Base-by-base conservation (phyloP, 2,329 filamentous ascomycete genomes). In the Aspergillus puulaauensis region DNA sequence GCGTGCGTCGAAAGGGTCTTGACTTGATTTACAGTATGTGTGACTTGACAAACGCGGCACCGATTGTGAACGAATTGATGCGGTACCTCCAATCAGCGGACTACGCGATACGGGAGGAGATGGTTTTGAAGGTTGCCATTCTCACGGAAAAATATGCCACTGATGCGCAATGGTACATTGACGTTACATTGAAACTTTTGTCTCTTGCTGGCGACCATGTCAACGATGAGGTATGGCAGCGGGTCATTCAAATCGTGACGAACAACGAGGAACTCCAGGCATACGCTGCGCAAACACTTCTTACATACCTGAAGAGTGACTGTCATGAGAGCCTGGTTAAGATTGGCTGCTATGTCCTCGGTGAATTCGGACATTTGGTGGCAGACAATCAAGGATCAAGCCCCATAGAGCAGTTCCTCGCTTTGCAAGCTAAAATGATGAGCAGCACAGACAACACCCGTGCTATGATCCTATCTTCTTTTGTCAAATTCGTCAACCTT, bases 11-110 rank as follows among this genome's bases (percentile, higher is more conserved):
- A 66, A 98, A 99, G 77, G 95, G 93, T 58, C 83, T 99, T 48
- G 96, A 99, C 76, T 79, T 99, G 56, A 84, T 99, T 35, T 99
- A 99, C 84, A 99, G 95, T 85, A 99, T 99, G 95, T 99, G 96
- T 74, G 95, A 99, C 75, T 86, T 90, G 35, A 88, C 88, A n/a
- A 99, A 99, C 75, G 92, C 95, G 7, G 90, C 91, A 63, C 88
- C 91, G 9, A 96, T 99, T 64, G 95, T 99, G 40, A 89, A 90
- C 59, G 95, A 99, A 77, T 86, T 99, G 51, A 79, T 99, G 53
- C 91, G 93, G 65, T 98, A 97, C 74, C 84, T 99, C 8, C 93
- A 97, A 70, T 96, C 91, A 56, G 95, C 95, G 48, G 95, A 99
- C 75, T 99, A 96, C 74, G 93, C 93, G 5, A 97, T 99, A 68